phyloP scores from a whole-genome alignment of 495 filamentous ascomycete species.

The Aspergillus kassunensis region DNA sequence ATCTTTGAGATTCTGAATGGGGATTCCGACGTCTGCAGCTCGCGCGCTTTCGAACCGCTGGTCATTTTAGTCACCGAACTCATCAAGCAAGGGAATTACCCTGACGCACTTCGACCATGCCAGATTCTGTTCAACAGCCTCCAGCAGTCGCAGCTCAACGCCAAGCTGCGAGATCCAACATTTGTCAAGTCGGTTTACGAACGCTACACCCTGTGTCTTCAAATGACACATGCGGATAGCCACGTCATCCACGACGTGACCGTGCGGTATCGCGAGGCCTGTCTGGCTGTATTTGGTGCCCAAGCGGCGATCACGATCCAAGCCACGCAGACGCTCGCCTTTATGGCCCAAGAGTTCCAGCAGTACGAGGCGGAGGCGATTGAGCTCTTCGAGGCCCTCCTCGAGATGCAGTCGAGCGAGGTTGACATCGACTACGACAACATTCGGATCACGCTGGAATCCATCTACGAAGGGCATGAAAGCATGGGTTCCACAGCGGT shows the following conservation, averaged over 20 bases:
- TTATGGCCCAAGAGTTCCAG: conserved; percentile 34
- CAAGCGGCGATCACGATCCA: conserved; percentile 35
- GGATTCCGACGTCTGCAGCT: conserved; percentile 26
- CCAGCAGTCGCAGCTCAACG: conserved; percentile 25
- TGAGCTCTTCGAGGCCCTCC: conserved; percentile 29
- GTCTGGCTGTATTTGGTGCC: conserved; percentile 28
- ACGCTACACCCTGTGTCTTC: conserved; percentile 32
- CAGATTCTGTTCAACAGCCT: conserved; percentile 33
- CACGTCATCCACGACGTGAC: conserved; percentile 32
- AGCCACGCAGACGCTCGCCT: conserved; percentile 33
- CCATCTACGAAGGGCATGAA: conserved; percentile 38
- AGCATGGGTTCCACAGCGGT: conserved; percentile 18
- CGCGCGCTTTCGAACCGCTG: conserved; percentile 33
- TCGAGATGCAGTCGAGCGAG: conserved; percentile 22
- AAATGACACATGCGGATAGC: conserved; percentile 26
- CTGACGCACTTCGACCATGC: conserved; percentile 31
- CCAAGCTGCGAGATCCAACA: conserved; percentile 27
- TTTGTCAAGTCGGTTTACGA: conserved; percentile 32
- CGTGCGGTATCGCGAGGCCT: conserved; percentile 29
- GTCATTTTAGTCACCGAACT: conserved; percentile 37
- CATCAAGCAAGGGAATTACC: conserved; percentile 31
- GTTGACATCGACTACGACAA: conserved; percentile 28
- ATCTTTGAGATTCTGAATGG: conserved; percentile 35
- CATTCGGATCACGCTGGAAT: conserved; percentile 30
- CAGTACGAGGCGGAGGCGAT: conserved; percentile 32